Evolutionary conservation across 164 flowering plant species (phyloP).

Genomic region (Magnolia officinalis): DNA sequence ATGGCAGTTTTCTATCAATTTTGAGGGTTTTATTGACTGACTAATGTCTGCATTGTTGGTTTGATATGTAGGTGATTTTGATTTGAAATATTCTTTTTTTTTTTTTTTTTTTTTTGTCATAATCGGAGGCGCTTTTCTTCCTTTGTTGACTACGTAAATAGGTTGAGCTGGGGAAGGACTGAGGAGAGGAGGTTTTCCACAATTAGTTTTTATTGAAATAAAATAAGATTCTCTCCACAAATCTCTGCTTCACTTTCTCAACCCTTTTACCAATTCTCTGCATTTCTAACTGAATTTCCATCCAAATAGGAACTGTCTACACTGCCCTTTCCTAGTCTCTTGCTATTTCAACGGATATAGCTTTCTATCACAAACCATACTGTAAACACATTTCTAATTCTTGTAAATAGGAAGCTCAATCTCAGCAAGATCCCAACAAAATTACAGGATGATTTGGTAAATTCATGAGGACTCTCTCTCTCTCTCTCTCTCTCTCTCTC

Average conservation of each 20-base stretch:
- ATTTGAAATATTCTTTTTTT: not conserved
- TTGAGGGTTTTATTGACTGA: not conserved
- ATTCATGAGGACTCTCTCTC: too few relatives aligned
- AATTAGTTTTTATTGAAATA: not conserved
- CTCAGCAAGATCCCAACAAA: not conserved
- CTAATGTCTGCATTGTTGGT: not conserved
- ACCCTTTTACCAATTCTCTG: not conserved
- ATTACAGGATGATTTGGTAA: not conserved
- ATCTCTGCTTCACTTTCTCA: not conserved
- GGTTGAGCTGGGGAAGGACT: not conserved
- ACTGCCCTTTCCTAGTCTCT: not conserved
- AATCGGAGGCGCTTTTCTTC: not conserved
- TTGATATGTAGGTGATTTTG: not conserved
- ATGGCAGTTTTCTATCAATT: too few relatives aligned
- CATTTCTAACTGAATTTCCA: not conserved
- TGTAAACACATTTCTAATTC: not conserved
- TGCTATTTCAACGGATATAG: not conserved
- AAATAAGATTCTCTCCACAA: not conserved
- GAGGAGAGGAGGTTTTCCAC: not conserved
- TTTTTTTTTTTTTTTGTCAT: not conserved
- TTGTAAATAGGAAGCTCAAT: not conserved
- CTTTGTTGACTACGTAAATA: not conserved
- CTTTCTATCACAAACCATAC: not conserved
- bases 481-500: too few relatives aligned
- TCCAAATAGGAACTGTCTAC: not conserved